phyloP scores from a whole-genome alignment of 2,329 filamentous ascomycete species.

The Colletotrichum sansevieriae region DNA sequence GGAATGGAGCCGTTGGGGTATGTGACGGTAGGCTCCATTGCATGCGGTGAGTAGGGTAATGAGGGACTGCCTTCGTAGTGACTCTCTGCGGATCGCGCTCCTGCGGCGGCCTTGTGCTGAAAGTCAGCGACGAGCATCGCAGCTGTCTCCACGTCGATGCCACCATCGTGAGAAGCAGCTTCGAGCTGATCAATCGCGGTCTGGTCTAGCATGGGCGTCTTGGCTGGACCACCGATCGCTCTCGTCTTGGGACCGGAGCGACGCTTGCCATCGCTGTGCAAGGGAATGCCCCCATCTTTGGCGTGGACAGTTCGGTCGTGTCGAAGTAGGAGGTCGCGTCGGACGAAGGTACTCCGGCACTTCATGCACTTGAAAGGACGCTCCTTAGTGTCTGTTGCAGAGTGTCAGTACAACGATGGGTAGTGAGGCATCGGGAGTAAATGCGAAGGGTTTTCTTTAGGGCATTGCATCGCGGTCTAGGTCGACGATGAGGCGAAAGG shows the following conservation, averaged over 20 bases:
- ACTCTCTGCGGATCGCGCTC: conserved; percentile 70
- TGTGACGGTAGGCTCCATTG: conserved; percentile 81
- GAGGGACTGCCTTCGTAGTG: conserved; percentile 70
- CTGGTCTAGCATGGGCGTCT: conserved; percentile 86
- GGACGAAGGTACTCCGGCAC: conserved; percentile 97
- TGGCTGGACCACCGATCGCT: conserved; percentile 74
- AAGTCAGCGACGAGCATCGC: conserved; percentile 99
- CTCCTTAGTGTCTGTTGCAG: conserved; percentile 89
- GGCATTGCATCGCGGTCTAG: background rate
- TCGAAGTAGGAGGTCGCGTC: conserved; percentile 93
- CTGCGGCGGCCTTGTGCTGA: conserved; percentile 90
- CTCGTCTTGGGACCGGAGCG: conserved; percentile 78
- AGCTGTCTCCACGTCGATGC: conserved; percentile 96
- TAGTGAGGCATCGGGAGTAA: background rate
- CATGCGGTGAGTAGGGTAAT: conserved; percentile 80
- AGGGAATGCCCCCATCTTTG: conserved; percentile 93
- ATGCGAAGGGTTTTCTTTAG: background rate
- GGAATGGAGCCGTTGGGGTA: conserved; percentile 85
- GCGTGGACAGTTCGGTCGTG: conserved; percentile 99
- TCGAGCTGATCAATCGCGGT: conserved; percentile 93
- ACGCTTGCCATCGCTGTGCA: conserved; percentile 95
- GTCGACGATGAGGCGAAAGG: conserved; percentile 13
- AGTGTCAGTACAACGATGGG: conserved; percentile 45
- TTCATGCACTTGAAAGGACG: conserved; percentile 99
- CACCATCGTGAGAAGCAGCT: conserved; percentile 82